Evolutionary conservation across 176 grass and related monocot species (phyloP).

Genomic region (Oryza meridionalis): DNA sequence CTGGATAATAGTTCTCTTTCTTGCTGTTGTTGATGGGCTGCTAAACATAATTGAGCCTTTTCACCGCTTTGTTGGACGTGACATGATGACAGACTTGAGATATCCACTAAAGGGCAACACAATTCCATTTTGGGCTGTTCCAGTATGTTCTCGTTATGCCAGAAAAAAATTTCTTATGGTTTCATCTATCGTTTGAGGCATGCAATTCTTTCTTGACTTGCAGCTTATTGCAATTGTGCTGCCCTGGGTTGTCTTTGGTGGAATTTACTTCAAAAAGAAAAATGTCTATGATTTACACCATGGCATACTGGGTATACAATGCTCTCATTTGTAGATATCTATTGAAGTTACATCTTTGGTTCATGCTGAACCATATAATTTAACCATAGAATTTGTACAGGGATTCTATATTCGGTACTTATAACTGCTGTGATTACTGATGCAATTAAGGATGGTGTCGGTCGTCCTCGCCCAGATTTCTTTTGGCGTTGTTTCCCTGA

Average conservation of each 20-base stretch:
- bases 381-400: slow-evolving; percentile 44
- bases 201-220: slow-evolving; percentile 30
- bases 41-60: slow-evolving; percentile 77
- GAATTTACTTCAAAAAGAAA: slow-evolving; percentile 71
- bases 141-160: slow-evolving; percentile 43
- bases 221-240: slow-evolving; percentile 62
- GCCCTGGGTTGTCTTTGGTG: slow-evolving; percentile 46
- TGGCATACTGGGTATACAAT: slow-evolving; percentile 61
- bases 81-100: slow-evolving; percentile 70
- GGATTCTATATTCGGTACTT: slow-evolving; percentile 67
- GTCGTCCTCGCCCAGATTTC: slow-evolving; percentile 76
- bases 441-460: slow-evolving; percentile 79
- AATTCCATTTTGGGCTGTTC: slow-evolving; percentile 77
- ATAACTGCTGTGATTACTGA: slow-evolving; percentile 74
- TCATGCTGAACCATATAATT: slow-evolving; percentile 16
- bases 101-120: slow-evolving; percentile 74
- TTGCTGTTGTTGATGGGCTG: slow-evolving; percentile 52
- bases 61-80: slow-evolving; percentile 73
- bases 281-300: slow-evolving; percentile 82
- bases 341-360: background rate
- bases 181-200: background rate
- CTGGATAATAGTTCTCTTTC: slow-evolving; percentile 67
- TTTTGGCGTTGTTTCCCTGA: slow-evolving; percentile 85
- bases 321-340: slow-evolving; percentile 20
- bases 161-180: slow-evolving; percentile 9